Evolutionary conservation across 2,329 filamentous ascomycete species (phyloP), one percentile per base, ranked within the genome.

Genomic region (Pseudopyrenochaeta lycopersici): DNA sequence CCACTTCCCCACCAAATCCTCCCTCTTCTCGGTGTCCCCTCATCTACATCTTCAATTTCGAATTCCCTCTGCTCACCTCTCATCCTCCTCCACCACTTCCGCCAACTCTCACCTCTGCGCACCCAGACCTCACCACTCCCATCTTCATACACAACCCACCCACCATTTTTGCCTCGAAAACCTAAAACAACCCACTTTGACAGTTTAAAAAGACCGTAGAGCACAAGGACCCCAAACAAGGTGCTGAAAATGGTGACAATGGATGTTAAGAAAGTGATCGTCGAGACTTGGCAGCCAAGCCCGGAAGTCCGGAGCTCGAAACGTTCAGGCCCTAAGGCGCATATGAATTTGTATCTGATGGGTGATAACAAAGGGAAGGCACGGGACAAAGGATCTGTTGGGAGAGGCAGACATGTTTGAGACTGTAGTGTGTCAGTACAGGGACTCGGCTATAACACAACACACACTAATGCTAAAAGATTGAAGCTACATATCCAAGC

Each of bases 251-350:
- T 73, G 1, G 79, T 78, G 7, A 78, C 70, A 15, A 80, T 60
- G 4, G 77, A 70, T 32, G 77, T 77, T 30, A 81, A 63, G 21
- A 80, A 73, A 0, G 78, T 81, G 7, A 77, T 78, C 6, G 79
- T 81, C 0, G 78, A 81, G 43, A 79, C 79, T 46, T 76, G 73
- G 55, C 79, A 81, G 17, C 79, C 79, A 1, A 81, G 62, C 5
- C 77, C 70, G 15, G 67, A 64, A 9, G 79, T 81, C 2, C 79
- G 73, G 6, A 81, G 68, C 54, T 81, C 79, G 52, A 77, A 81
- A 44, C 78, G 73, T 63, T 81, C 79, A 2, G 74, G 64, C 1
- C 63, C 63, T 7, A 75, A 57, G 7, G 73, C 78, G 48, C 76
- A 74, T 35, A 73, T 71, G 39, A 60, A 64, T 42, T 71, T 67